Base-by-base conservation (phyloP, 2,329 filamentous ascomycete species). In the Nigrograna mackinnonii region DNA sequence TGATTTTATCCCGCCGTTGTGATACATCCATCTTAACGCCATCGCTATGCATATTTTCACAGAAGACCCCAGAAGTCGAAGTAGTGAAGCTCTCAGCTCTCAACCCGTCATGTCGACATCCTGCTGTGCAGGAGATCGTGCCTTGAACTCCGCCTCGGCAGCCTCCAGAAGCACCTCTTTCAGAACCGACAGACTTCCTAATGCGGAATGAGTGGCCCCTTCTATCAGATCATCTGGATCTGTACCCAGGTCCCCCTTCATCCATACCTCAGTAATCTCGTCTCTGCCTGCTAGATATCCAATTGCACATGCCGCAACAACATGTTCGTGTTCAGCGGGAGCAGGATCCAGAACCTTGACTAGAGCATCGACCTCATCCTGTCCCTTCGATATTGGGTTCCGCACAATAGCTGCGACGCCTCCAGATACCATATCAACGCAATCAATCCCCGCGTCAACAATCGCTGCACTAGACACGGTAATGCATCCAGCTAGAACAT, bases 371-470 rank as follows among this genome's bases (percentile, higher is more conserved):
- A 53, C 36, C 35, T 55, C 54, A 20, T 50, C 46, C 21, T 36
- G 39, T 21, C 43, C 43, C 6, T 56, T 52, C 6, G 49, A 46
- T 54, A 39, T 52, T 22, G 51, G 57, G 43, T 47, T 56, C 51
- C 68, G 65, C 12, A 94, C 84, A 35, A 95, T 69, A 4, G 90
- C 92, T 21, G 92, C 91, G 30, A 97, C 89, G 20, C 94, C 94
- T 7, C 91, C 94, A 21, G 87, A 83, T 14, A 96, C 86, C 22
- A 92, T 80, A 71, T 96, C 94, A 35, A 97, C 85, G 63, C 91
- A 96, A 64, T 99, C 94, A 47, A 99, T 96, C 6, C 91, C 91
- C 1, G 94, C 94, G 72, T 99, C 94, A 3, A 87, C 88, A 61
- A 99, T 84, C 12, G 94, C 94, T 7, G 92, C 92, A 41, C 91